phyloP scores from a whole-genome alignment of 2,329 filamentous ascomycete species.

The Metarhizium brunneum region DNA sequence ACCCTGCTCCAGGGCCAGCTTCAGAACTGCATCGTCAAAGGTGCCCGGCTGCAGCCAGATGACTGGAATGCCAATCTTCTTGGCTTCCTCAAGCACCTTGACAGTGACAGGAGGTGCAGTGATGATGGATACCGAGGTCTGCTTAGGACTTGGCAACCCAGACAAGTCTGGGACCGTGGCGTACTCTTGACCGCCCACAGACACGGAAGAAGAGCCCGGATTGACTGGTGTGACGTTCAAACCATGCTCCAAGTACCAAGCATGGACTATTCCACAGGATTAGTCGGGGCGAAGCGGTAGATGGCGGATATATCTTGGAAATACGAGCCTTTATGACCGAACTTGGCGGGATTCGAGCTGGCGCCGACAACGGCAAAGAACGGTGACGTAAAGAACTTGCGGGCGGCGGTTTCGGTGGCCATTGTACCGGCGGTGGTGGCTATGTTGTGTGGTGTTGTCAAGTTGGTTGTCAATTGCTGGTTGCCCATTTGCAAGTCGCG shows the following conservation, averaged over 20 bases:
- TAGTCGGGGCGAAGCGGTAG: neutral
- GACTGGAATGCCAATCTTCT: slow-evolving; percentile 58
- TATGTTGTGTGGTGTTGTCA: neutral
- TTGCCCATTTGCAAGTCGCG: neutral
- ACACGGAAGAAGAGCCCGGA: slow-evolving; percentile 56
- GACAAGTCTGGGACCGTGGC: slow-evolving; percentile 56
- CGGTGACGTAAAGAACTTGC: slow-evolving; percentile 70
- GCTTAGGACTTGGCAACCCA: slow-evolving; percentile 53
- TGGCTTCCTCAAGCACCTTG: slow-evolving; percentile 67
- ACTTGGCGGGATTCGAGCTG: slow-evolving; percentile 75
- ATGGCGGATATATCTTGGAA: neutral
- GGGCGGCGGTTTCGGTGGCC: slow-evolving; percentile 62
- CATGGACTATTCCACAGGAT: slow-evolving; percentile 55
- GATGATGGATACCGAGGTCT: slow-evolving; percentile 76
- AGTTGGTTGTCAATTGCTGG: neutral
- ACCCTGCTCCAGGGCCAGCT: slow-evolving; percentile 51
- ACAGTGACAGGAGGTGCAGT: slow-evolving; percentile 75
- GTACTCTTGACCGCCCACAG: slow-evolving; percentile 48
- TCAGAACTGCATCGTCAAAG: slow-evolving; percentile 67
- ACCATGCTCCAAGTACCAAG: slow-evolving; percentile 73
- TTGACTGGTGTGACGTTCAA: slow-evolving; percentile 80
- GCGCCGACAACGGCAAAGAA: slow-evolving; percentile 86
- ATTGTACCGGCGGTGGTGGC: slow-evolving; percentile 22
- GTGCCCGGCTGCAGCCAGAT: slow-evolving; percentile 90
- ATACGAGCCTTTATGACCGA: slow-evolving; percentile 70